A percentile compares a stretch with the other conserved stretches of the same genome.
These are phyloP conservation scores for Climacium dendroides DNA, from an alignment of 225 moss, liverwort and hornwort genomes.

Conservation along the genomic window DNA sequence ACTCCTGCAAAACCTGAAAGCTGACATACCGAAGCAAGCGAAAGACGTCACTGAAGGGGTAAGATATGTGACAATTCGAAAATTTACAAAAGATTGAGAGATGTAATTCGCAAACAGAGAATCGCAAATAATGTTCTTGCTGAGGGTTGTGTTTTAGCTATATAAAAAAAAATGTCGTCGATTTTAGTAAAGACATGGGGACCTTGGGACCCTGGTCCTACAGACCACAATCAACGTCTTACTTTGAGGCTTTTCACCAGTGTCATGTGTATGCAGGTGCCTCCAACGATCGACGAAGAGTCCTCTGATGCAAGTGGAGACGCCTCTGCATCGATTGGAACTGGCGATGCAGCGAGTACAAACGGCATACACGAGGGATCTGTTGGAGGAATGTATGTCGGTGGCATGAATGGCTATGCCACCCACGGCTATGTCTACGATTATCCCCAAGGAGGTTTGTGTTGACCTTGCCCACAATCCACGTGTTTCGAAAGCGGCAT, in stretches of 20 bases:
- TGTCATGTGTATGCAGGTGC: slow-evolving; percentile 35
- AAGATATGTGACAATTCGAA: background rate
- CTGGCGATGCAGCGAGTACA: slow-evolving; percentile 71
- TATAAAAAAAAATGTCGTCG: background rate
- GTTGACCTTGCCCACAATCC: background rate
- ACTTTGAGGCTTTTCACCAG: background rate
- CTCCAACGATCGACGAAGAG: slow-evolving; percentile 60
- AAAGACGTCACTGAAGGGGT: slow-evolving; percentile 39
- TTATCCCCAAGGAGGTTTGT: slow-evolving; percentile 62
- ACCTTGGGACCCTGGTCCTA: background rate
- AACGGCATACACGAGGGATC: slow-evolving; percentile 58
- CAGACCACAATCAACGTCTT: background rate
- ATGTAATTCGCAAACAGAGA: background rate
- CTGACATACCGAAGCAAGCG: slow-evolving; percentile 32
- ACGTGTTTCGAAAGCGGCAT: background rate
- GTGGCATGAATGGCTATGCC: slow-evolving; percentile 62
- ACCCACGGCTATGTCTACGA: slow-evolving; percentile 80
- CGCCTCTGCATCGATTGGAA: slow-evolving; percentile 66
- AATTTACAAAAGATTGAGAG: background rate
- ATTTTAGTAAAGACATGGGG: background rate
- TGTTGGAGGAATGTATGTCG: slow-evolving; percentile 43
- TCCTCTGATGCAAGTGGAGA: slow-evolving; percentile 83
- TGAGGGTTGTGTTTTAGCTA: too few relatives aligned
- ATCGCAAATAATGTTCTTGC: background rate
- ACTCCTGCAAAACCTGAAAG: slow-evolving; percentile 70